Percentiles rank a stretch among this genome's conserved stretches.
Conservation (phyloP, 2,329 filamentous ascomycete species). For the Huntiella decipiens region DNA sequence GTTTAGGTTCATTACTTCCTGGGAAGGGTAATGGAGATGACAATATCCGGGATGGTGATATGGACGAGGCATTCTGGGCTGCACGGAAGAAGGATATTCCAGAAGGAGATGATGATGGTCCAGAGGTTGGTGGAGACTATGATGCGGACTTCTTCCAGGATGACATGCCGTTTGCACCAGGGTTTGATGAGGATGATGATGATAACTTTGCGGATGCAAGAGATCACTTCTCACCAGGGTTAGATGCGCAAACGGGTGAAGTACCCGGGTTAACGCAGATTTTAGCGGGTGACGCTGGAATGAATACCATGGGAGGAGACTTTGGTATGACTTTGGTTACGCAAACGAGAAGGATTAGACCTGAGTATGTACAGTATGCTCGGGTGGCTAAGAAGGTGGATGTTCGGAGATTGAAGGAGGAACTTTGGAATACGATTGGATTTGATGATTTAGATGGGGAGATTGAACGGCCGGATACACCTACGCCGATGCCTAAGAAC, state of each 20-base stretch:
- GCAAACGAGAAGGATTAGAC: constrained; percentile 40
- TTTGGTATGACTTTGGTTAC: constrained; percentile 53
- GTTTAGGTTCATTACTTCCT: constrained; percentile 9
- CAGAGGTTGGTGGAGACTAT: constrained; percentile 50
- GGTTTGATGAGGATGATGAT: constrained; percentile 50
- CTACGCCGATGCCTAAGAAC: constrained; percentile 15
- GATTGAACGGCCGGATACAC: constrained; percentile 15
- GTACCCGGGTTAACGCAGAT: constrained; percentile 30
- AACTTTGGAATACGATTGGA: constrained; percentile 49
- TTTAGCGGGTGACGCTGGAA: constrained; percentile 31
- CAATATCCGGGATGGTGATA: constrained; percentile 48
- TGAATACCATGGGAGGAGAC: constrained; percentile 24
- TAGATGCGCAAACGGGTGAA: constrained; percentile 29
- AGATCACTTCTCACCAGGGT: constrained; percentile 56
- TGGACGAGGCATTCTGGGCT: constrained; percentile 95
- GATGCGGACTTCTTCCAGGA: constrained; percentile 97
- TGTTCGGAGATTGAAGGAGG: constrained; percentile 47
- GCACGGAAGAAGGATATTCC: constrained; percentile 39
- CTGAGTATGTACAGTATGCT: constrained; percentile 53
- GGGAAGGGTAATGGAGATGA: constrained; percentile 22
- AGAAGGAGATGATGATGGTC: constrained; percentile 29
- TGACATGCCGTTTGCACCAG: constrained; percentile 47
- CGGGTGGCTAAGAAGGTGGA: constrained; percentile 54
- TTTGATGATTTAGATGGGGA: constrained; percentile 30
- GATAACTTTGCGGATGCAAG: constrained; percentile 61